Conservation (phyloP, 2,329 filamentous ascomycete genomes). For the Fusarium sp. region DNA sequence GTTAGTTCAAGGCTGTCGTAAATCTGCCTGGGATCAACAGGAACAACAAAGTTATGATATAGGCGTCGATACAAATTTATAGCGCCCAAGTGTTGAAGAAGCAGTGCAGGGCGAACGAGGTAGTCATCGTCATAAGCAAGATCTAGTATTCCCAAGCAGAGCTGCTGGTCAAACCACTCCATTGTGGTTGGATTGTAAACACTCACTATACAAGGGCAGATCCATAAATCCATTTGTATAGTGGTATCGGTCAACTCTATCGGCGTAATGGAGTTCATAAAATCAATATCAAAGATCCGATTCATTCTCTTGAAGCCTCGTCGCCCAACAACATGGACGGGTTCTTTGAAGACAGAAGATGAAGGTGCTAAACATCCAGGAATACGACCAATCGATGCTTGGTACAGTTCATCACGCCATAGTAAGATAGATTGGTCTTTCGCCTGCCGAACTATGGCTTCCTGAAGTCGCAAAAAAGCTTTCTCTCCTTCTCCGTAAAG, state of each 20-base stretch:
- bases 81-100: conserved; percentile 36
- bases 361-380: conserved; percentile 36
- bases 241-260: conserved; percentile 41
- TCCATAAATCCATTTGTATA: conserved; percentile 30
- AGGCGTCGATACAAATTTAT: conserved; percentile 36
- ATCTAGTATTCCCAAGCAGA: conserved; percentile 41
- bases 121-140: conserved; percentile 39
- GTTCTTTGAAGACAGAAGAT: conserved; percentile 19
- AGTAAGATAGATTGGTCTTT: conserved; percentile 43
- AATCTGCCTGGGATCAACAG: conserved; percentile 26
- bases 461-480: conserved; percentile 40
- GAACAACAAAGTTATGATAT: conserved; percentile 28
- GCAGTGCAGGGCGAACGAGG: conserved; percentile 35
- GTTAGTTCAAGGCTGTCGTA: background rate
- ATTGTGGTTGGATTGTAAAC: background rate
- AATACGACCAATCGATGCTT: background rate
- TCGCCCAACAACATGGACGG: conserved; percentile 31
- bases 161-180: background rate
- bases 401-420: conserved; percentile 16
- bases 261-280: conserved; percentile 29
- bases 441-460: conserved; percentile 39
- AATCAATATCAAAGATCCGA: conserved; percentile 32
- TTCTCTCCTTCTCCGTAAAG: conserved; percentile 47
- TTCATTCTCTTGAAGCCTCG: conserved; percentile 31
- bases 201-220: conserved; percentile 37